phyloP scores from a whole-genome alignment of 108 stramenopile species.

The Pseudonitzschia multistriata region DNA sequence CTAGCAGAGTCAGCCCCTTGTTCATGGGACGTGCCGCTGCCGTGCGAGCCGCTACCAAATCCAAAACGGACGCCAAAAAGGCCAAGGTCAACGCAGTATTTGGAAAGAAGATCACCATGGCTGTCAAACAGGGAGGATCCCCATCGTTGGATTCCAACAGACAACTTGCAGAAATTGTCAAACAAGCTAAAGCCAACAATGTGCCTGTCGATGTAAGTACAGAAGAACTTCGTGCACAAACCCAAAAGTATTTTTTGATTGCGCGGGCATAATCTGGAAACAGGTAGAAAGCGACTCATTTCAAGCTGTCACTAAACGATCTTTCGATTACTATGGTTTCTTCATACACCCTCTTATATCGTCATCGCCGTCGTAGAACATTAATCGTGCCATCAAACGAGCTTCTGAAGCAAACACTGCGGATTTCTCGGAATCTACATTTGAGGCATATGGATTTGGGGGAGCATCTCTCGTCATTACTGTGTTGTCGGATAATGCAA shows the following conservation, averaged over 20 bases:
- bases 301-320: too few relatives aligned
- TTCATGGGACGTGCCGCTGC: constrained; percentile 91
- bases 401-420: constrained; percentile 76
- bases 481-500: constrained; percentile 82
- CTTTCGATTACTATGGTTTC: background rate
- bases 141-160: constrained; percentile 78
- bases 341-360: background rate
- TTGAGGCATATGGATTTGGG: constrained; percentile 72
- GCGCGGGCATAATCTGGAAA: background rate
- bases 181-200: constrained; percentile 77
- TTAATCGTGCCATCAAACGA: constrained; percentile 85
- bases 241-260: background rate
- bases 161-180: constrained; percentile 69
- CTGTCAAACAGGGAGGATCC: constrained; percentile 81
- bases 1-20: constrained; percentile 24
- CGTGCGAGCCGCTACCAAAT: constrained; percentile 82
- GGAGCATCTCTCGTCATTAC: constrained; percentile 74
- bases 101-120: constrained; percentile 91
- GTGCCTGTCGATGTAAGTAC: constrained; percentile 77
- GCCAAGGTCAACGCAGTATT: constrained; percentile 81
- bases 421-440: constrained; percentile 73
- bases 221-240: background rate
- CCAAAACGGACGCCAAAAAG: constrained; percentile 85
- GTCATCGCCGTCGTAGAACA: constrained; percentile 44
- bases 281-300: too few relatives aligned